Evolutionary conservation across 305 asterid species (phyloP).

Genomic region (Solanum hybrid): DNA sequence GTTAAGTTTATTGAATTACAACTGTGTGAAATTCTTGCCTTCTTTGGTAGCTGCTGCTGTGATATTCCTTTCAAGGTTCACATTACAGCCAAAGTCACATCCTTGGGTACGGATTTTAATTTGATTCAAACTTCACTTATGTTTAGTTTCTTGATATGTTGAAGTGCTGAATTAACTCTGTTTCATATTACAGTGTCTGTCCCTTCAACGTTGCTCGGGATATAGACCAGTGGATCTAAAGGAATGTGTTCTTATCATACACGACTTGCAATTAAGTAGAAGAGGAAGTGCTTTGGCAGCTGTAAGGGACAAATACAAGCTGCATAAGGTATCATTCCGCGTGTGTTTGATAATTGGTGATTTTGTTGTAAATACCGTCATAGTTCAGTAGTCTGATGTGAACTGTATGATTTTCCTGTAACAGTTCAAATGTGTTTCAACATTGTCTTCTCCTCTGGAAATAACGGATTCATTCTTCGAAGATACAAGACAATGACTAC

Average conservation of each 20-base stretch:
- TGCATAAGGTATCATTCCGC: slow-evolving; percentile 28
- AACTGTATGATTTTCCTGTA: neutral
- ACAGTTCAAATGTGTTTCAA: slow-evolving; percentile 57
- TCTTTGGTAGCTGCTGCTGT: slow-evolving; percentile 31
- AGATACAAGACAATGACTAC: neutral
- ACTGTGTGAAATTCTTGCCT: slow-evolving; percentile 24
- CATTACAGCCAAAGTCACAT: slow-evolving; percentile 12
- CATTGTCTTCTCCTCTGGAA: slow-evolving; percentile 22
- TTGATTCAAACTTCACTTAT: neutral
- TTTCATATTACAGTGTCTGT: slow-evolving; percentile 22
- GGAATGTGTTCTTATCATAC: slow-evolving; percentile 45
- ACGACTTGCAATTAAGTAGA: slow-evolving; percentile 37
- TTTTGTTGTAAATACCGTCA: neutral
- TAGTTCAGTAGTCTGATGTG: neutral
- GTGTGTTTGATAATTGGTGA: neutral
- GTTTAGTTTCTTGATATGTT: neutral
- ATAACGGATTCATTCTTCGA: slow-evolving; percentile 36
- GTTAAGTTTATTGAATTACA: slow-evolving; percentile 21
- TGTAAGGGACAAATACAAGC: slow-evolving; percentile 51
- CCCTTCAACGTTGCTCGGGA: slow-evolving; percentile 33
- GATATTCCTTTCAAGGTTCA: slow-evolving; percentile 23
- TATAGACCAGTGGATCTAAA: slow-evolving; percentile 43
- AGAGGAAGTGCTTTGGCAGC: slow-evolving; percentile 31
- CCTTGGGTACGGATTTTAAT: slow-evolving; percentile 26
- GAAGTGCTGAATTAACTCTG: neutral